Base-by-base conservation (phyloP, 768 basidiomycete species). In the Pisolithus albus region DNA sequence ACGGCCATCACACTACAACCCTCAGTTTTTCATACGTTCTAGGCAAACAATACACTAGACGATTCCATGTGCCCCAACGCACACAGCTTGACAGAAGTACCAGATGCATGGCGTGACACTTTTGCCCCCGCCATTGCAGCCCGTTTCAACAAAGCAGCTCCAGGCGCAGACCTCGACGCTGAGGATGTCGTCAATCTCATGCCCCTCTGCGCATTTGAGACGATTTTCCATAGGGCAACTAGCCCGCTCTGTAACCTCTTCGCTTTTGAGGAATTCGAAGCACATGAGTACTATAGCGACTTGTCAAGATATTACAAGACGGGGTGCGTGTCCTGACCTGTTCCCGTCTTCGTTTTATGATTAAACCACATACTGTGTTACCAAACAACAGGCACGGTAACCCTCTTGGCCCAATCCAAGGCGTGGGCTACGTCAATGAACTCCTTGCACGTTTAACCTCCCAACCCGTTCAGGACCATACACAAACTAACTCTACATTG, bases 391-490 rank as follows among this genome's bases (percentile, higher is more conserved):
- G 86, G 18, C 78, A 88, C 53, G 88, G 89, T 4, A 80, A 82
- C 54, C 57, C 64, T 2, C 71, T 92, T 1, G 89, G 90, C 2
- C 83, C 72, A 5, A 81, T 90, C 7, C 88, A 89, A 62, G 89
- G 90, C 30, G 83, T 92, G 4, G 92, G 92, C 6, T 95, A 88
- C 63, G 74, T 88, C 61, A 92, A 92, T 63, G 92, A 94, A 69
- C 78, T 95, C n/a, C 64, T 94, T 19, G 88, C 89, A 0, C 81
- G 93, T 10, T 75, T 95, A 40, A 88, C 84, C 0, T 74, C 74
- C 15, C 66, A 61, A 15, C 77, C 83, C 3, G 86, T 88, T 19
- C 62, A 62, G 41, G 87, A 90, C 67, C 59, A 73, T 55, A 89
- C 88, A 0, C 84, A 85, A 59, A 87, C 84, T 8, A 91, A 91